Conservation (phyloP, 345 rosid species). For the Ceriops decandra region DNA sequence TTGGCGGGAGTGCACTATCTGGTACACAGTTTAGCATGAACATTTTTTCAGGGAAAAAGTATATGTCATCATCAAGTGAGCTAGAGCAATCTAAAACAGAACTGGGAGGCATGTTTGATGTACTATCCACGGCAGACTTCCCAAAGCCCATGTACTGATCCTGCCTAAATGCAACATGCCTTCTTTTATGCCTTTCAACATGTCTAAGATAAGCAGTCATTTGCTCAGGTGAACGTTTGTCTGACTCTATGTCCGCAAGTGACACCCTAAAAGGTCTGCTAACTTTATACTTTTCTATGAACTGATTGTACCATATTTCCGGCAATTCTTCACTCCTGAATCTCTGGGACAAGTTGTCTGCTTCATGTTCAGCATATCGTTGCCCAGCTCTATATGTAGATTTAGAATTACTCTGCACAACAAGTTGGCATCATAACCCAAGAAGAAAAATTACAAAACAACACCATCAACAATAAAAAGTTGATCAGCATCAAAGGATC, state of each 20-base stretch:
- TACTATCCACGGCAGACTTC: constrained; percentile 30
- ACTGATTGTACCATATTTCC: constrained; percentile 85
- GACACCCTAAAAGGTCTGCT: constrained; percentile 51
- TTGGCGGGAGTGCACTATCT: constrained; percentile 56
- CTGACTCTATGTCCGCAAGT: constrained; percentile 55
- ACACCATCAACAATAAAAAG: not conserved
- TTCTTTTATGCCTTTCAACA: constrained; percentile 65
- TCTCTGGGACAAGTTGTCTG: constrained; percentile 51
- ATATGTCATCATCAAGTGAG: constrained; percentile 49
- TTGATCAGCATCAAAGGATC: not conserved
- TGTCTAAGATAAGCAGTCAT: constrained; percentile 66
- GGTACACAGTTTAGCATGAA: constrained; percentile 79
- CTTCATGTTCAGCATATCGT: constrained; percentile 54
- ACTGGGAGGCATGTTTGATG: constrained; percentile 34
- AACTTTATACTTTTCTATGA: constrained; percentile 56
- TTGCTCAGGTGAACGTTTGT: constrained; percentile 67
- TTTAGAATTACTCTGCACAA: constrained; percentile 48
- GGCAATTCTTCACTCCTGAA: constrained; percentile 77
- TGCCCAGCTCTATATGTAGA: constrained; percentile 38
- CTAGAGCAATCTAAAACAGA: constrained; percentile 42
- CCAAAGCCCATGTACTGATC: constrained; percentile 33
- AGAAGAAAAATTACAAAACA: not conserved
- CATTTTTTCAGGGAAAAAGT: constrained; percentile 75
- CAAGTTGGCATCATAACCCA: constrained; percentile 5
- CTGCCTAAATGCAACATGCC: constrained; percentile 51